Conservation (phyloP, 352 stramenopile genomes). For the Globisporangium emineosum region DNA sequence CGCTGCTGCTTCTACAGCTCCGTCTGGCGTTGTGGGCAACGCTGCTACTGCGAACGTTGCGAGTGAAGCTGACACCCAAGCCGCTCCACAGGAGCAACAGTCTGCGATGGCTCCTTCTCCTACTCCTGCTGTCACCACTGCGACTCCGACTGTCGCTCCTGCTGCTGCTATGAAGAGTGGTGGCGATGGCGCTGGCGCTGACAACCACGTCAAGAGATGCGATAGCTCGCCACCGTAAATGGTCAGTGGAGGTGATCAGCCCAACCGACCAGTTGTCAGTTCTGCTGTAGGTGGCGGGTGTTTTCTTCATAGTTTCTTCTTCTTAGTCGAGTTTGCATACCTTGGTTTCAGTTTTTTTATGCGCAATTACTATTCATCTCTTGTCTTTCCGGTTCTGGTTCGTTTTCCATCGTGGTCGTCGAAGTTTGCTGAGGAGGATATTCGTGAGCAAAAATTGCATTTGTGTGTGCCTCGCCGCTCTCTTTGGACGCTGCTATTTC, state of each 20-base stretch:
- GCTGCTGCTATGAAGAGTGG: background rate
- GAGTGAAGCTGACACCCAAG: background rate
- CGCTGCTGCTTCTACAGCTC: background rate
- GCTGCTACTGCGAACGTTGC: too few relatives aligned
- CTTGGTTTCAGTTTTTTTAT: too few relatives aligned
- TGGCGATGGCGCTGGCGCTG: background rate
- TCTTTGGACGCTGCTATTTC: too few relatives aligned
- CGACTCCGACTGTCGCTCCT: background rate
- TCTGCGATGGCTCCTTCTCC: background rate
- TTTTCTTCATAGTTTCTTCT: too few relatives aligned
- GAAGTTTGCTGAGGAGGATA: too few relatives aligned
- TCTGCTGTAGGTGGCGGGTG: too few relatives aligned
- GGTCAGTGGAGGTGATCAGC: background rate
- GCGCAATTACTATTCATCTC: too few relatives aligned
- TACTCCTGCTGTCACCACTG: background rate
- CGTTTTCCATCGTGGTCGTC: too few relatives aligned
- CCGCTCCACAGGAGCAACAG: background rate
- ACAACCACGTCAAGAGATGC: background rate
- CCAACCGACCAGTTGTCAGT: background rate
- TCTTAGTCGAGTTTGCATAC: too few relatives aligned
- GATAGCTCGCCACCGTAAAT: constrained; percentile 1
- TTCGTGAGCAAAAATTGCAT: too few relatives aligned
- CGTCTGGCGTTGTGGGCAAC: background rate
- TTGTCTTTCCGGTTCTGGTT: too few relatives aligned
- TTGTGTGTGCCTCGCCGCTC: too few relatives aligned